A percentile compares a stretch with the other conserved stretches of the same genome.
phyloP scores from a whole-genome alignment of 768 basidiomycete species.

The Inosperma sp. region DNA sequence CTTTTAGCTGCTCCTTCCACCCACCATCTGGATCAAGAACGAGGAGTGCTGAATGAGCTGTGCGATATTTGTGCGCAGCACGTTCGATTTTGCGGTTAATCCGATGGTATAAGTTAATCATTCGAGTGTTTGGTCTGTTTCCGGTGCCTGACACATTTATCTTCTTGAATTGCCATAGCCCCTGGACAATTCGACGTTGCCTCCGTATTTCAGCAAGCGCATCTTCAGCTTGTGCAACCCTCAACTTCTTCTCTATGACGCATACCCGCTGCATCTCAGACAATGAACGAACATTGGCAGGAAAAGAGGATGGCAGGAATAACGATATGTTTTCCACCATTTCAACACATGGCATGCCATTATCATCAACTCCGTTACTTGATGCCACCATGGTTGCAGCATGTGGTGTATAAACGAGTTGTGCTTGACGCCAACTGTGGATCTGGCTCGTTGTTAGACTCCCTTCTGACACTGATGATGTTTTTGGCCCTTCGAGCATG shows the following conservation, averaged over 20 bases:
- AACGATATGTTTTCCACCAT: background rate
- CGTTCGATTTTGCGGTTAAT: slow-evolving; percentile 8
- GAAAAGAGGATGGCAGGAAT: slow-evolving; percentile 10
- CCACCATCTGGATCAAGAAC: slow-evolving; percentile 15
- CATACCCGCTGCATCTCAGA: background rate
- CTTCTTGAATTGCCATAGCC: too few relatives aligned
- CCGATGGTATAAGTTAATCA: slow-evolving; percentile 13
- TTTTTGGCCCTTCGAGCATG: too few relatives aligned
- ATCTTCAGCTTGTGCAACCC: too few relatives aligned
- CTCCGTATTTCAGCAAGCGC: slow-evolving; percentile 18
- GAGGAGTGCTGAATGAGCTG: slow-evolving; percentile 7
- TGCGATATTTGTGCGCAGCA: slow-evolving; percentile 11
- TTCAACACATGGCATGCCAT: background rate
- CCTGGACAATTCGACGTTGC: slow-evolving; percentile 9
- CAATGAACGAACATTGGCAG: background rate
- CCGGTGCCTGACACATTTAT: slow-evolving; percentile 19
- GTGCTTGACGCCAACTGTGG: slow-evolving; percentile 6
- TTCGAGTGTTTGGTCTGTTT: slow-evolving; percentile 19
- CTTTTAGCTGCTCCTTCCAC: slow-evolving; percentile 9
- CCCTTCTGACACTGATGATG: too few relatives aligned
- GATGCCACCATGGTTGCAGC: slow-evolving; percentile 2
- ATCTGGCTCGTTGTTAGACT: too few relatives aligned
- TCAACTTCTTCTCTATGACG: slow-evolving; percentile 15
- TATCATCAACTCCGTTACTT: background rate
- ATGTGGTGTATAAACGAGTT: slow-evolving; percentile 12